Conservation (phyloP, 2,329 filamentous ascomycete genomes). For the Fusarium sarcochroum region DNA sequence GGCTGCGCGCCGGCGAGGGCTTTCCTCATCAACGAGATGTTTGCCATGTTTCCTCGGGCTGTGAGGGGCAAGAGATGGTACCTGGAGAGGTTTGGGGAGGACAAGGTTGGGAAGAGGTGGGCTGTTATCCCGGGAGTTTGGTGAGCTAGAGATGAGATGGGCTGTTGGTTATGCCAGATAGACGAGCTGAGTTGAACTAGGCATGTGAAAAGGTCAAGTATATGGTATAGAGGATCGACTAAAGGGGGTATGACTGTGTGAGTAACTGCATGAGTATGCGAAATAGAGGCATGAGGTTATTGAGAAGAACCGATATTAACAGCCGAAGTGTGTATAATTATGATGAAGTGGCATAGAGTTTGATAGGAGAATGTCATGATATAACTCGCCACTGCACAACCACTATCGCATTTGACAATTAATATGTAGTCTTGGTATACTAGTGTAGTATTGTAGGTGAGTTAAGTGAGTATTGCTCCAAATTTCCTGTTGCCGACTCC, state of each 20-base stretch:
- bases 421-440: not conserved
- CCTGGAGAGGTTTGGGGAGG: conserved; percentile 85
- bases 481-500: conserved; percentile 43
- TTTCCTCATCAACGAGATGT: conserved; percentile 88
- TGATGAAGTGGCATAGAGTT: conserved; percentile 1
- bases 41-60: conserved; percentile 91
- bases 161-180: conserved; percentile 15
- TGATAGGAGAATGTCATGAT: conserved; percentile 5
- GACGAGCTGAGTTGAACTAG: conserved; percentile 7
- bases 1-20: conserved; percentile 80
- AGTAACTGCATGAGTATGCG: not conserved
- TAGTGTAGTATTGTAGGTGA: not conserved
- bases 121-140: conserved; percentile 74
- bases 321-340: conserved; percentile 25
- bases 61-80: conserved; percentile 90
- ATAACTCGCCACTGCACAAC: not conserved
- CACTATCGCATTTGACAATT: not conserved
- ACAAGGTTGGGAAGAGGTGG: conserved; percentile 81
- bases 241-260: not conserved
- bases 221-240: not conserved
- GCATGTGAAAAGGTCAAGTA: not conserved
- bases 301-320: conserved; percentile 23
- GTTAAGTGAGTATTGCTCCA: not conserved
- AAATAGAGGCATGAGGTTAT: not conserved
- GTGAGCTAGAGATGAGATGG: conserved; percentile 56